phyloP scores from a whole-genome alignment of 192 early-diverging fungal species.

The Entophlyctis helioformis region DNA sequence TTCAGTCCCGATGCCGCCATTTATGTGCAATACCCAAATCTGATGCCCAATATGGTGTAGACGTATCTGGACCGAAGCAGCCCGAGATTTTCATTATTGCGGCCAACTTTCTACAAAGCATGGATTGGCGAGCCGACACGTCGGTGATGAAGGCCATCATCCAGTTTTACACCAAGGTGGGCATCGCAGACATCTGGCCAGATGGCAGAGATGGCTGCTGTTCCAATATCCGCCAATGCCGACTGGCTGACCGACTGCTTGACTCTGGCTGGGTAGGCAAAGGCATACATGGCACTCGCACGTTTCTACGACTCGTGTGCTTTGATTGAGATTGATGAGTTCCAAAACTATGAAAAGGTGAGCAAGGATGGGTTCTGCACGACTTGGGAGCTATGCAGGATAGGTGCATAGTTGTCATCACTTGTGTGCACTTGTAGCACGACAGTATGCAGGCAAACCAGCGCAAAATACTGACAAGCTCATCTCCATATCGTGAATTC shows the following conservation, averaged over 20 bases:
- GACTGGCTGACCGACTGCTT: too few species aligned
- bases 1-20: neutral
- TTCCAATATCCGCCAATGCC: too few species aligned
- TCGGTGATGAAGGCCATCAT: conserved; percentile 39
- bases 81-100: conserved; percentile 43
- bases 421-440: neutral
- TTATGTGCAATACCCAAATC: too few species aligned
- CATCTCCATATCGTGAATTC: neutral
- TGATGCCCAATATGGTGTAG: conserved; percentile 14
- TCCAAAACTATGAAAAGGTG: conserved; percentile 50
- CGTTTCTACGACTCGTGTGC: conserved; percentile 44
- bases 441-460: too few species aligned
- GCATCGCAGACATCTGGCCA: too few species aligned
- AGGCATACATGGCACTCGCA: conserved; percentile 30
- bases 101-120: conserved; percentile 44
- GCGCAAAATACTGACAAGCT: neutral
- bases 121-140: conserved; percentile 37
- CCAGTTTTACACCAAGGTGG: conserved; percentile 44
- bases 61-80: conserved; percentile 41
- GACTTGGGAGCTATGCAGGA: neutral
- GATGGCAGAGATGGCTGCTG: too few species aligned
- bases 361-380: neutral
- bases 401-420: neutral
- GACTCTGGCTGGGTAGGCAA: too few species aligned
- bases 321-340: conserved; percentile 48